Evolutionary conservation across 1,284 basidiomycete species (phyloP).

Genomic region (Ceratobasidium theobromae): DNA sequence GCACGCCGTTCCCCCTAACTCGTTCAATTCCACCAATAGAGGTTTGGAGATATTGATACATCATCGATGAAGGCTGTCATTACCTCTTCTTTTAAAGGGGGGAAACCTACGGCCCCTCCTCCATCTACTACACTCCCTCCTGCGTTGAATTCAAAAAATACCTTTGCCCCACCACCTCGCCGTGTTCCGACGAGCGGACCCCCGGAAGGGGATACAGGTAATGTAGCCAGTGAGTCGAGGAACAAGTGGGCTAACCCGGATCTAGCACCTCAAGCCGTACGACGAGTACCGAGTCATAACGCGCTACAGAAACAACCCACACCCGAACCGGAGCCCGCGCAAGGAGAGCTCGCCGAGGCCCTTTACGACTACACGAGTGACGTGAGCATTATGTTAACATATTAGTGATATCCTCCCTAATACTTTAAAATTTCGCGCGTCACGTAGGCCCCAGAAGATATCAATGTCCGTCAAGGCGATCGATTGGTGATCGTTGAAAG

Average conservation of each 20-base stretch:
- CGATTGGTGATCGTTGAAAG: constrained; percentile 30
- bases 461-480: constrained; percentile 30
- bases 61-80: constrained; percentile 49
- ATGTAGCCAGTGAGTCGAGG: constrained; percentile 37
- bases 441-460: constrained; percentile 31
- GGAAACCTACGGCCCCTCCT: constrained; percentile 30
- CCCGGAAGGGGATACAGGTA: neutral
- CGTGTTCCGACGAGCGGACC: constrained; percentile 39
- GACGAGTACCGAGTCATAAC: constrained; percentile 36
- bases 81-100: constrained; percentile 53
- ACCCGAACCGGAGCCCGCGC: constrained; percentile 44
- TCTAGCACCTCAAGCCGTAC: constrained; percentile 32
- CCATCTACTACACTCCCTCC: constrained; percentile 46
- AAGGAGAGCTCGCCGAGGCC: constrained; percentile 74
- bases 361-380: constrained; percentile 71
- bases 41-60: constrained; percentile 60
- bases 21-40: constrained; percentile 43
- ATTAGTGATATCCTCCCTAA: neutral
- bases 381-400: constrained; percentile 47
- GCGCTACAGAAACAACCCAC: constrained; percentile 38
- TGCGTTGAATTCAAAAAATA: constrained; percentile 53
- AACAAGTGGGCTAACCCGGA: constrained; percentile 35
- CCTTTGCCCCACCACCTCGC: constrained; percentile 60
- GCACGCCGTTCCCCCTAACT: neutral
- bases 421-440: neutral